These are phyloP conservation scores for Plasmodium vivax DNA, from an alignment of 169 alveolate species.

Conservation along the genomic window DNA sequence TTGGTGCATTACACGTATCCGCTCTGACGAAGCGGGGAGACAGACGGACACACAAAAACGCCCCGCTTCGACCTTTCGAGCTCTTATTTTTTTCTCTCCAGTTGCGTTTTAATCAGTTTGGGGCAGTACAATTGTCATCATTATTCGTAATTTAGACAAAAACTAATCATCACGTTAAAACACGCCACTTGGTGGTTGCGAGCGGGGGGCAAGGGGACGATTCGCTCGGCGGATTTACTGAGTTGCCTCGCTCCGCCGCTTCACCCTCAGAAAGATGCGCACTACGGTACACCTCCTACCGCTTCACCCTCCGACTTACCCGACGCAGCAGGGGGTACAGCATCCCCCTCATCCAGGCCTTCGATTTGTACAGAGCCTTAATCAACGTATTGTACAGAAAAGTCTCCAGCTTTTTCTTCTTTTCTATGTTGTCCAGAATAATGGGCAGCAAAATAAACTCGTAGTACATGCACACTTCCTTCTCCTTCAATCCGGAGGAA, in stretches of 20 bases:
- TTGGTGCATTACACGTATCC: not conserved
- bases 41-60: not conserved
- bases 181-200: not conserved
- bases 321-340: constrained; percentile 93
- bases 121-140: constrained; percentile 85
- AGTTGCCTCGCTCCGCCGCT: not conserved
- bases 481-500: constrained; percentile 89
- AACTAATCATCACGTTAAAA: constrained; percentile 84
- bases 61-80: not conserved
- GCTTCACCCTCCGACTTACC: constrained; percentile 58
- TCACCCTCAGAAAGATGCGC: not conserved
- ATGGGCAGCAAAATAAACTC: constrained; percentile 47
- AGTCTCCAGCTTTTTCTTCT: constrained; percentile 90
- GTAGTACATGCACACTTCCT: constrained; percentile 74
- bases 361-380: constrained; percentile 95
- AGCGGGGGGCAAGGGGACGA: not conserved
- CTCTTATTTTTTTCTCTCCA: not conserved
- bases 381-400: constrained; percentile 94
- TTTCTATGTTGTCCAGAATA: constrained; percentile 81
- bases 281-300: not conserved
- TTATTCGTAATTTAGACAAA: constrained; percentile 74
- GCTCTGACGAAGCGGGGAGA: not conserved
- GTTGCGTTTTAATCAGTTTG: constrained; percentile 81
- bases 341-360: constrained; percentile 97
- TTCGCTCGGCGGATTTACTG: not conserved